These are phyloP conservation scores for Macrotyloma uniflorum DNA, from an alignment of 306 rosid species.

Conservation along the genomic window DNA sequence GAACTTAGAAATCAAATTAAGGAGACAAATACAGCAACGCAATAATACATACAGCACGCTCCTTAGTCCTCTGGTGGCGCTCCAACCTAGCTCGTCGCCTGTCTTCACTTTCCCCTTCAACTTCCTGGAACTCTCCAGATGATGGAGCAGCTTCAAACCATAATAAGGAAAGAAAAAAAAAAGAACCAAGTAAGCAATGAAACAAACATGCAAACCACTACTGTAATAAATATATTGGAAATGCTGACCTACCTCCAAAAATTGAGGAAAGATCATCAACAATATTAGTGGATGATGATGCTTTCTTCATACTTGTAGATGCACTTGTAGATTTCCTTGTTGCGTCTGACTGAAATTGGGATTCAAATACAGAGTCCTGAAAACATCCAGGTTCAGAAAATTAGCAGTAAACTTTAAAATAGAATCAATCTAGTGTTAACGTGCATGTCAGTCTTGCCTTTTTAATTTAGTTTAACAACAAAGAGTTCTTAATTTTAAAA, in stretches of 20 bases:
- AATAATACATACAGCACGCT: conserved; percentile 78
- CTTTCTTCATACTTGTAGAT: conserved; percentile 74
- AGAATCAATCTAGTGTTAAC: neutral
- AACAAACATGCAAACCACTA: conserved; percentile 1
- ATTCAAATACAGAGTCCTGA: conserved; percentile 62
- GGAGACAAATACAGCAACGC: conserved; percentile 22
- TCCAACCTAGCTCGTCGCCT: conserved; percentile 93
- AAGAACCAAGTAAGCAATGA: conserved; percentile 31
- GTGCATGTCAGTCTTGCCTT: neutral
- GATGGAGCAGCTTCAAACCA: conserved; percentile 71
- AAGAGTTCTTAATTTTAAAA: neutral
- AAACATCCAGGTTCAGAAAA: conserved; percentile 39
- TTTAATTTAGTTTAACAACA: neutral
- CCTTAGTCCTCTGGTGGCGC: conserved; percentile 85
- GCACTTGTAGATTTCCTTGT: conserved; percentile 59
- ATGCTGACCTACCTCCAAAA: conserved; percentile 73
- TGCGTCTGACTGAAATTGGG: conserved; percentile 72
- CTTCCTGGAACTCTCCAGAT: conserved; percentile 81
- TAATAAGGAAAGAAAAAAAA: conserved; percentile 20
- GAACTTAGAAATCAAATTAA: conserved; percentile 26
- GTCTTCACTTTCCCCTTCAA: conserved; percentile 96
- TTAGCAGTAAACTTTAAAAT: conserved; percentile 36
- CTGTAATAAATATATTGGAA: conserved; percentile 21
- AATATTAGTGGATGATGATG: conserved; percentile 72
- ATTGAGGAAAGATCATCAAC: conserved; percentile 94